These are phyloP conservation scores for Malus fusca DNA, from an alignment of 306 rosid species.

Conservation along the genomic window DNA sequence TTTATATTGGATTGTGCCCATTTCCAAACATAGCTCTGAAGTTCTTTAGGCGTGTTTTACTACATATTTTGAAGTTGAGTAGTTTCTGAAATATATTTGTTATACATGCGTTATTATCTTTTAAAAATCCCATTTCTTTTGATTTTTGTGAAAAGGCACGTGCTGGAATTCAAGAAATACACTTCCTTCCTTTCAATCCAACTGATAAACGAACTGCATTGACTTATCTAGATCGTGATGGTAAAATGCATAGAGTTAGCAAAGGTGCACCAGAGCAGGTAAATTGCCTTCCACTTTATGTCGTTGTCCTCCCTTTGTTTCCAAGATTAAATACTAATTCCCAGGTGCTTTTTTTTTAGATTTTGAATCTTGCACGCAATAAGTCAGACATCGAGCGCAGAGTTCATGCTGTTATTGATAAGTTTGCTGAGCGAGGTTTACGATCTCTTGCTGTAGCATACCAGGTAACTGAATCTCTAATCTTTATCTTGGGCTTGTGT, in stretches of 20 bases:
- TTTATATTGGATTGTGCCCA: neutral
- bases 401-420: conserved; percentile 89
- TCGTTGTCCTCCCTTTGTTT: neutral
- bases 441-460: conserved; percentile 96
- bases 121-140: neutral
- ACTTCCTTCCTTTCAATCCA: conserved; percentile 97
- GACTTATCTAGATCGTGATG: conserved; percentile 73
- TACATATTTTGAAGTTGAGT: neutral
- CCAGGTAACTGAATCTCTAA: conserved; percentile 48
- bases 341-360: conserved; percentile 33
- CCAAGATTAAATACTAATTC: conserved; percentile 12
- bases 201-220: conserved; percentile 96
- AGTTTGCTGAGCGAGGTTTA: conserved; percentile 93
- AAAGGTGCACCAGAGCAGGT: conserved; percentile 99
- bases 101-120: neutral
- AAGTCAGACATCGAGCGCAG: conserved; percentile 78
- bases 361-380: conserved; percentile 84
- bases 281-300: conserved; percentile 10
- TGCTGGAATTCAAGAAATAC: conserved; percentile 86
- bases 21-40: neutral
- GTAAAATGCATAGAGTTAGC: conserved; percentile 95
- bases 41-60: neutral
- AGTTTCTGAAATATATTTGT: neutral
- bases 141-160: conserved; percentile 56
- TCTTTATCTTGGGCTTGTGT: neutral